Evolutionary conservation across 2,329 filamentous ascomycete species (phyloP).

Genomic region (Epichloe sp.): DNA sequence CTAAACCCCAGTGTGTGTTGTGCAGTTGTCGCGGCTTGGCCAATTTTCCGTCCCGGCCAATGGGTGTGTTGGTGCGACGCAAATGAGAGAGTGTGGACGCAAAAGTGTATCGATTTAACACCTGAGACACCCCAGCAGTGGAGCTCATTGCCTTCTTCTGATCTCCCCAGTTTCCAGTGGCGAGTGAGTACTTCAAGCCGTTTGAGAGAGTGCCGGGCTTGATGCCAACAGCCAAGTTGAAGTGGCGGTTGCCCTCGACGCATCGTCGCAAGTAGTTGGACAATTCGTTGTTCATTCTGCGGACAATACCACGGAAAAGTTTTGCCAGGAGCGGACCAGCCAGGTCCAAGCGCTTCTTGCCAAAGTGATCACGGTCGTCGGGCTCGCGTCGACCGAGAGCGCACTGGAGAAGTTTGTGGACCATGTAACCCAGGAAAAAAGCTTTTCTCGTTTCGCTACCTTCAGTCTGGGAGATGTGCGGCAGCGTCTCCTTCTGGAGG

Average conservation of each 20-base stretch:
- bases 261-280: slow-evolving; percentile 84
- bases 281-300: slow-evolving; percentile 81
- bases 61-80: slow-evolving; percentile 91
- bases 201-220: slow-evolving; percentile 87
- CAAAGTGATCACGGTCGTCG: slow-evolving; percentile 96
- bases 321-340: slow-evolving; percentile 92
- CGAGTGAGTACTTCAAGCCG: slow-evolving; percentile 89
- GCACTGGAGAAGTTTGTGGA: slow-evolving; percentile 88
- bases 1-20: slow-evolving; percentile 96
- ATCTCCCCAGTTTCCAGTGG: slow-evolving; percentile 98
- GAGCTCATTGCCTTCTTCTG: slow-evolving; percentile 96
- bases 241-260: slow-evolving; percentile 77
- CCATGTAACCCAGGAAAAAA: slow-evolving; percentile 98
- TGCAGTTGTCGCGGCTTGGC: slow-evolving; percentile 96
- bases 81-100: slow-evolving; percentile 93
- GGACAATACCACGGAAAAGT: slow-evolving; percentile 83
- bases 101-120: slow-evolving; percentile 95
- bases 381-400: slow-evolving; percentile 85
- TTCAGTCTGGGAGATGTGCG: slow-evolving; percentile 90
- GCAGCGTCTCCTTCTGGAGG: slow-evolving; percentile 90
- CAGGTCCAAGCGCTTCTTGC: slow-evolving; percentile 94
- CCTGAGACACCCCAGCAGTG: slow-evolving; percentile 94
- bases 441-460: slow-evolving; percentile 93
- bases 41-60: slow-evolving; percentile 94
- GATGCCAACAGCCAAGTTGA: slow-evolving; percentile 81